Percentiles rank a stretch among this genome's conserved stretches.
Conservation (phyloP, 441 rosid species). For the Populus hybrid region DNA sequence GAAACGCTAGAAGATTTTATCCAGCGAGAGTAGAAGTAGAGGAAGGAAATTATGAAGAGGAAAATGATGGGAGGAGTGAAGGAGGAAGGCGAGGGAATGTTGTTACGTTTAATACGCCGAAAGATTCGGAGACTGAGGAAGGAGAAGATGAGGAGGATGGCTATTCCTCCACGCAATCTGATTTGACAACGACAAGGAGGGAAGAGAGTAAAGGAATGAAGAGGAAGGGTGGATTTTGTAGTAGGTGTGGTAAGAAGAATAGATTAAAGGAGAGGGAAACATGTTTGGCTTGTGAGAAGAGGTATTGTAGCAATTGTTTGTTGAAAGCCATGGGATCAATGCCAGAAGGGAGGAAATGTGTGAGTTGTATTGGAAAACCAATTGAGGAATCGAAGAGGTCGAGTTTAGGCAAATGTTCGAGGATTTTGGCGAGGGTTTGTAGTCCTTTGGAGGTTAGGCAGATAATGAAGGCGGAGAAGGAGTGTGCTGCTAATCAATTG, state of each 20-base stretch:
- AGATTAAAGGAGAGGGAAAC: conserved; percentile 42
- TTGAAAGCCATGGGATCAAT: conserved; percentile 64
- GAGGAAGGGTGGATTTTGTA: conserved; percentile 34
- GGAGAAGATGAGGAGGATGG: conserved; percentile 23
- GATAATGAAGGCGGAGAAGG: conserved; percentile 63
- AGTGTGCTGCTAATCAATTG: conserved; percentile 51
- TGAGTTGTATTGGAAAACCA: conserved; percentile 43
- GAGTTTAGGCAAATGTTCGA: conserved; percentile 43
- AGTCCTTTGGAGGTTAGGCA: conserved; percentile 46
- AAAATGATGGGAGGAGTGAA: not conserved
- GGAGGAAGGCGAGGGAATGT: conserved; percentile 25
- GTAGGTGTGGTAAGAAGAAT: conserved; percentile 43
- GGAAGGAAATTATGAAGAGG: not conserved
- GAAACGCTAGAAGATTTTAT: not conserved
- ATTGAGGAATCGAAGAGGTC: conserved; percentile 46
- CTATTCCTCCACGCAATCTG: conserved; percentile 19
- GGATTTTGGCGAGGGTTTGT: conserved; percentile 37
- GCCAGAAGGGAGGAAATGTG: conserved; percentile 69
- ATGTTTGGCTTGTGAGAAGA: conserved; percentile 52
- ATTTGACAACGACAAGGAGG: not conserved
- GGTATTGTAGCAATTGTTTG: conserved; percentile 48
- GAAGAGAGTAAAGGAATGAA: conserved; percentile 9
- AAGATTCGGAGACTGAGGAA: conserved; percentile 22
- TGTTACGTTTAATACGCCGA: conserved; percentile 39
- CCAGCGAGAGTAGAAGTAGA: not conserved